Evolutionary conservation across 2,329 filamentous ascomycete species (phyloP).

Genomic region (Colletotrichum noveboracense): DNA sequence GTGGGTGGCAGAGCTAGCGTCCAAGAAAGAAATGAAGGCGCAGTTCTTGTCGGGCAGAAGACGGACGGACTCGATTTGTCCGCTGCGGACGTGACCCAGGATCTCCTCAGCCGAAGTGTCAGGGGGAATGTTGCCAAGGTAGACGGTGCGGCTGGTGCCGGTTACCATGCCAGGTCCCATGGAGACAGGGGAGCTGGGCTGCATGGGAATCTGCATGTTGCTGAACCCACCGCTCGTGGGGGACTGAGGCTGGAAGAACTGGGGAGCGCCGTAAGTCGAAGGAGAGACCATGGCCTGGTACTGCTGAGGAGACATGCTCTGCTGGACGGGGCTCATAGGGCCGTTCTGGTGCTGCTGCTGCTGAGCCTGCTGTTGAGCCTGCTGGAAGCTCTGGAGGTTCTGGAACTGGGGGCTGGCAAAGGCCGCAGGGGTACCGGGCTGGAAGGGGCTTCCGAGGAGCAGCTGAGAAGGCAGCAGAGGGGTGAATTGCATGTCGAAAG

Average conservation of each 20-base stretch:
- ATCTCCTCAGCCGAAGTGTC: conserved; percentile 98
- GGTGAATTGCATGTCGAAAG: conserved; percentile 98
- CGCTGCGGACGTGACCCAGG: conserved; percentile 91
- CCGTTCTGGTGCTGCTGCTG: conserved; percentile 62
- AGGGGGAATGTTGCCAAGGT: conserved; percentile 96
- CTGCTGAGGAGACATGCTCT: conserved; percentile 78
- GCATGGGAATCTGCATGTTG: conserved; percentile 59
- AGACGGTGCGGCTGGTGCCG: conserved; percentile 94
- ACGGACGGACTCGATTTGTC: conserved; percentile 98
- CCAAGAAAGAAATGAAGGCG: conserved; percentile 98
- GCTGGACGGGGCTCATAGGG: conserved; percentile 76
- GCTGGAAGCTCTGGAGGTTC: conserved; percentile 78
- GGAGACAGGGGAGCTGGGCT: conserved; percentile 75
- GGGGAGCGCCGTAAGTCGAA: conserved; percentile 79
- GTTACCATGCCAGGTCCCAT: conserved; percentile 82
- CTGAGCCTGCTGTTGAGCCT: conserved; percentile 57
- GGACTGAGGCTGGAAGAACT: conserved; percentile 89
- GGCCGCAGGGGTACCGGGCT: conserved; percentile 88
- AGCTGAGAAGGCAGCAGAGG: conserved; percentile 93
- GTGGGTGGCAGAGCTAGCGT: conserved; percentile 96
- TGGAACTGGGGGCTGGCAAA: conserved; percentile 94
- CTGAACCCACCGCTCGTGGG: conserved; percentile 75
- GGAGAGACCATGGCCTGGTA: conserved; percentile 89
- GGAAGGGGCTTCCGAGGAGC: conserved; percentile 94
- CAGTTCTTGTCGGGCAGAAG: conserved; percentile 99